Evolutionary conservation across 2,329 filamentous ascomycete species (phyloP).

Genomic region (Zasmidium angulare): DNA sequence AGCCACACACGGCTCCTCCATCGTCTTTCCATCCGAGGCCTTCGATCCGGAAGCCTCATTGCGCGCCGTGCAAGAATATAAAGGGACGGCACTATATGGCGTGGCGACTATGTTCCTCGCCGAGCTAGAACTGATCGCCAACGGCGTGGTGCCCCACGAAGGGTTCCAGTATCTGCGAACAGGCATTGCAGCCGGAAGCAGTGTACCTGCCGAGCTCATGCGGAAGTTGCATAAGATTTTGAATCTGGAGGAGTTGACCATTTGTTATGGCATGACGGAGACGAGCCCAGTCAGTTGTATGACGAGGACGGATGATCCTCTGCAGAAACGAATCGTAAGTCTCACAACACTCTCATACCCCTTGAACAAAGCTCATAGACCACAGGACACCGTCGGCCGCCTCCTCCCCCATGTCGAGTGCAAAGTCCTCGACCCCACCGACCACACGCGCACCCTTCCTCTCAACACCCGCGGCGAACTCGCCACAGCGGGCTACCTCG

Average conservation of each 20-base stretch:
- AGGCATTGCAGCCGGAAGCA: conserved; percentile 87
- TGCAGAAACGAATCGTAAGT: conserved; percentile 63
- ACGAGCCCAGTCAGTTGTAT: conserved; percentile 74
- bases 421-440: conserved; percentile 71
- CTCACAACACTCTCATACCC: too few relatives aligned
- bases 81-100: conserved; percentile 73
- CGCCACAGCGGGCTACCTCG: conserved; percentile 76
- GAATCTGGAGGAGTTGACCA: conserved; percentile 79
- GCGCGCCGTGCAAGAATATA: conserved; percentile 61
- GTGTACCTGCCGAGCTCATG: conserved; percentile 83
- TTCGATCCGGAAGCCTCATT: conserved; percentile 79
- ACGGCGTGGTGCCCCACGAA: conserved; percentile 38
- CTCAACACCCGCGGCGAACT: conserved; percentile 74
- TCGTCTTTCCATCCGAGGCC: conserved; percentile 82
- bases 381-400: conserved; percentile 66
- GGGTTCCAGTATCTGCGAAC: conserved; percentile 71
- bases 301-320: conserved; percentile 75
- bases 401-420: conserved; percentile 77
- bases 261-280: conserved; percentile 97
- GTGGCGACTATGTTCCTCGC: conserved; percentile 95
- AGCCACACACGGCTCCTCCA: conserved; percentile 75
- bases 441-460: conserved; percentile 60
- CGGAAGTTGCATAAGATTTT: conserved; percentile 68
- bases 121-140: conserved; percentile 70
- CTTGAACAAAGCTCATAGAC: too few relatives aligned